phyloP scores from a whole-genome alignment of 192 early-diverging fungal genomes.

The Radiomyces spectabilis region DNA sequence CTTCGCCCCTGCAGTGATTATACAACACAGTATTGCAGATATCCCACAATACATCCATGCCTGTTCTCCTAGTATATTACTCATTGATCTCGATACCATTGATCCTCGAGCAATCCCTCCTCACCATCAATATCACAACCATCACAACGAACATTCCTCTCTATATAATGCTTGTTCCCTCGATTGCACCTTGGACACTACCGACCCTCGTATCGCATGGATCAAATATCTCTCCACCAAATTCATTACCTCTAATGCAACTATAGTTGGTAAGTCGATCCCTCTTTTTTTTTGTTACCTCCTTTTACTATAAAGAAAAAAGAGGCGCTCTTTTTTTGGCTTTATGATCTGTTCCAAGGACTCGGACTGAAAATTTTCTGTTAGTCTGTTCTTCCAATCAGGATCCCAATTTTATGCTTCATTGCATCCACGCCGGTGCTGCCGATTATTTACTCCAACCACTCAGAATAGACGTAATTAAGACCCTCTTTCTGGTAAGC shows the following conservation, averaged over 20 bases:
- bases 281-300: no score
- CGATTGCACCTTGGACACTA: not conserved
- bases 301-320: not conserved
- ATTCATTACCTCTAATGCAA: not conserved
- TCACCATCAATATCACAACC: no score
- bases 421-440: constrained; percentile 26
- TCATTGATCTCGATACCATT: not conserved
- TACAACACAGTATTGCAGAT: not conserved
- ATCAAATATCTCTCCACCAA: not conserved
- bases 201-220: not conserved
- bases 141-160: no score
- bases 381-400: constrained; percentile 13
- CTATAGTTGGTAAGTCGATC: constrained; percentile 3
- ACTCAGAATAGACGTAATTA: constrained; percentile 18
- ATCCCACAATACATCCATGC: not conserved
- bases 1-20: not conserved
- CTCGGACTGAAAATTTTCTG: not conserved
- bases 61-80: not conserved
- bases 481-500: constrained; percentile 25
- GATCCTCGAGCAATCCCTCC: no score
- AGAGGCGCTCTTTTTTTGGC: not conserved
- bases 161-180: no score
- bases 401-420: constrained; percentile 17
- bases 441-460: constrained; percentile 25
- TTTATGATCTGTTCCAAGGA: not conserved